Percentiles rank a stretch among this genome's conserved stretches.
Evolutionary conservation across 768 basidiomycete genomes (phyloP).

Genomic region (Auriscalpium vulgare): DNA sequence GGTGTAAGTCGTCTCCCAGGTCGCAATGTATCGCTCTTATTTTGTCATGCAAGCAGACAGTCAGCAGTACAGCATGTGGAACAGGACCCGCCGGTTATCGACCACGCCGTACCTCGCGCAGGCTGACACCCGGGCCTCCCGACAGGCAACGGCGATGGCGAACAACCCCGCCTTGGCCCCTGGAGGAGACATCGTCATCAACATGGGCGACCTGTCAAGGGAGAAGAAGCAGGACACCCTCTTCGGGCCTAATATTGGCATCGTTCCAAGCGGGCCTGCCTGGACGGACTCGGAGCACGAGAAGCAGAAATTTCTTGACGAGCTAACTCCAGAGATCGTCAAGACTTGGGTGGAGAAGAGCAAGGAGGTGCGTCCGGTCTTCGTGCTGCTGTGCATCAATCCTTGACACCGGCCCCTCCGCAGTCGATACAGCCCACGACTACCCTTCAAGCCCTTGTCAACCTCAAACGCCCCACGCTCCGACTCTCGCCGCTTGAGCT

Average conservation of each 20-base stretch:
- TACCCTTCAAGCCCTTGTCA: slow-evolving; percentile 89
- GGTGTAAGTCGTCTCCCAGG: slow-evolving; percentile 29
- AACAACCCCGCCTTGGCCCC: slow-evolving; percentile 20
- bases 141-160: slow-evolving; percentile 43
- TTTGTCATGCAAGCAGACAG: slow-evolving; percentile 28
- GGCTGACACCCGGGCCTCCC: slow-evolving; percentile 39
- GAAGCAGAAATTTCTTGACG: slow-evolving; percentile 53
- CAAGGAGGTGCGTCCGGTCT: slow-evolving; percentile 57
- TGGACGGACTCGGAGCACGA: slow-evolving; percentile 60
- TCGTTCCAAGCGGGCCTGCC: slow-evolving; percentile 55
- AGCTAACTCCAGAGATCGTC: slow-evolving; percentile 76
- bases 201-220: slow-evolving; percentile 24
- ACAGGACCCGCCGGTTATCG: slow-evolving; percentile 45
- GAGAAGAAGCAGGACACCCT: slow-evolving; percentile 71
- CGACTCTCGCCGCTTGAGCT: slow-evolving; percentile 58
- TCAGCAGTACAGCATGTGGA: slow-evolving; percentile 49
- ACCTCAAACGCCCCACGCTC: slow-evolving; percentile 85
- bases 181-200: slow-evolving; percentile 18
- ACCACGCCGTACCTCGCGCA: slow-evolving; percentile 45
- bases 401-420: background rate
- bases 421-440: slow-evolving; percentile 81
- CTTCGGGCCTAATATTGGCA: slow-evolving; percentile 88
- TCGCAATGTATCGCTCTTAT: background rate
- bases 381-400: background rate
- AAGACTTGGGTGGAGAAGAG: slow-evolving; percentile 79